phyloP scores from a whole-genome alignment of 345 rosid genomes.

The Anacardium occidentale region DNA sequence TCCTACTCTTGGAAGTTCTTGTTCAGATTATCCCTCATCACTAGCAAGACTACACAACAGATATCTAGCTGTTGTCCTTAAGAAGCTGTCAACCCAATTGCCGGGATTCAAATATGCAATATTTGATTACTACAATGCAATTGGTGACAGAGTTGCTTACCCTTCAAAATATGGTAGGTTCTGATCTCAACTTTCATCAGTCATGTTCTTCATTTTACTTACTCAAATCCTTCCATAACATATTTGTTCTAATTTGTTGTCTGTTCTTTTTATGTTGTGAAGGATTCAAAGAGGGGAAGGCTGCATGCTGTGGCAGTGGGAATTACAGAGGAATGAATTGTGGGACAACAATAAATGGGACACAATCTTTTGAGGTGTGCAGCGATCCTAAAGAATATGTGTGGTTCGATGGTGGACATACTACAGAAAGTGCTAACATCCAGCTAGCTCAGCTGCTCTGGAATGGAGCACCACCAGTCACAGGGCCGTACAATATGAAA shows the following conservation, averaged over 20 bases:
- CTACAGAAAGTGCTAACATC: not conserved
- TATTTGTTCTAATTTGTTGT: too few species aligned
- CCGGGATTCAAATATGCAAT: constrained; percentile 27
- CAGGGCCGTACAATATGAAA: not conserved
- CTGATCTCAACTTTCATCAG: too few species aligned
- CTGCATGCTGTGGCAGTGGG: constrained; percentile 43
- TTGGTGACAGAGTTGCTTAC: constrained; percentile 8
- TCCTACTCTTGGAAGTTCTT: constrained; percentile 6
- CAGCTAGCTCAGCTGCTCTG: not conserved
- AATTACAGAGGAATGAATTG: constrained; percentile 27
- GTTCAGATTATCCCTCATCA: constrained; percentile 4
- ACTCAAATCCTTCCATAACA: too few species aligned
- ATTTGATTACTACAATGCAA: constrained; percentile 22
- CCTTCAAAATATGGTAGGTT: constrained; percentile 13
- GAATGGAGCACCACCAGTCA: not conserved
- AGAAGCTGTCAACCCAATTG: constrained; percentile 10
- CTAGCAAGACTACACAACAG: constrained; percentile 19
- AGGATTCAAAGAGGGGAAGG: constrained; percentile 34
- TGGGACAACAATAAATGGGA: not conserved
- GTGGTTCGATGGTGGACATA: not conserved
- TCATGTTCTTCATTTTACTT: too few species aligned
- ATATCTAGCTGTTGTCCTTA: constrained; percentile 15
- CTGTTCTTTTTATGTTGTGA: not conserved
- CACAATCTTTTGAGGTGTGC: constrained; percentile 17
- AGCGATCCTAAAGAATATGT: constrained; percentile 14